phyloP scores from a whole-genome alignment of 192 early-diverging fungal genomes.

The Rhizophagus clarus region DNA sequence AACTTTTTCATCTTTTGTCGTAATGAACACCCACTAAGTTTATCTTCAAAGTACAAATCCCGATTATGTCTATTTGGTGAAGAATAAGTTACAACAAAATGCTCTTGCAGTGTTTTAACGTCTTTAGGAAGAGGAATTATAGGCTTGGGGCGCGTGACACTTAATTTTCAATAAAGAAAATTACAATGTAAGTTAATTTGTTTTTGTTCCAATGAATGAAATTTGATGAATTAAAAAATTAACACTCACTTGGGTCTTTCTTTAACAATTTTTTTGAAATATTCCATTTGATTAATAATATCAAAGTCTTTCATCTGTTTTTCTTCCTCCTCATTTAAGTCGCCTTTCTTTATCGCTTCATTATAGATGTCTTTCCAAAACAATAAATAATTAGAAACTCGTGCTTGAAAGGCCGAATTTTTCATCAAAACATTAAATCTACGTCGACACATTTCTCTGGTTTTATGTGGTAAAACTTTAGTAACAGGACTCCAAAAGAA shows the following conservation, averaged over 20 bases:
- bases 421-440: slow-evolving; percentile 28
- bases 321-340: slow-evolving; percentile 24
- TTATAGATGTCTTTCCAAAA: slow-evolving; percentile 32
- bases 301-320: slow-evolving; percentile 32
- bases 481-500: slow-evolving; percentile 33
- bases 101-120: not conserved
- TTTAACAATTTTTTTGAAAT: slow-evolving; percentile 25
- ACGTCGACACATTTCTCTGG: slow-evolving; percentile 35
- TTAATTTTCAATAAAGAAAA: not conserved
- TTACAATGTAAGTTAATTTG: not conserved
- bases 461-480: slow-evolving; percentile 29
- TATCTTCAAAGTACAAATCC: slow-evolving; percentile 31
- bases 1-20: slow-evolving; percentile 19
- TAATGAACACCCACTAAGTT: slow-evolving; percentile 24
- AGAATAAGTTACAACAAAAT: slow-evolving; percentile 1
- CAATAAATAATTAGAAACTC: slow-evolving; percentile 8
- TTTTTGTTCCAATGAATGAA: not conserved
- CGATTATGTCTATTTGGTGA: slow-evolving; percentile 7
- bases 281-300: slow-evolving; percentile 19
- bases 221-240: not conserved
- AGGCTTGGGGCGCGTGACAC: not conserved
- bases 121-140: slow-evolving; percentile 22
- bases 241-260: slow-evolving; percentile 14
- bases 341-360: slow-evolving; percentile 18
- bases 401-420: slow-evolving; percentile 3